A percentile compares a stretch with the other conserved stretches of the same genome.
phyloP scores from a whole-genome alignment of 768 basidiomycete genomes.

The Podaxis rugospora region DNA sequence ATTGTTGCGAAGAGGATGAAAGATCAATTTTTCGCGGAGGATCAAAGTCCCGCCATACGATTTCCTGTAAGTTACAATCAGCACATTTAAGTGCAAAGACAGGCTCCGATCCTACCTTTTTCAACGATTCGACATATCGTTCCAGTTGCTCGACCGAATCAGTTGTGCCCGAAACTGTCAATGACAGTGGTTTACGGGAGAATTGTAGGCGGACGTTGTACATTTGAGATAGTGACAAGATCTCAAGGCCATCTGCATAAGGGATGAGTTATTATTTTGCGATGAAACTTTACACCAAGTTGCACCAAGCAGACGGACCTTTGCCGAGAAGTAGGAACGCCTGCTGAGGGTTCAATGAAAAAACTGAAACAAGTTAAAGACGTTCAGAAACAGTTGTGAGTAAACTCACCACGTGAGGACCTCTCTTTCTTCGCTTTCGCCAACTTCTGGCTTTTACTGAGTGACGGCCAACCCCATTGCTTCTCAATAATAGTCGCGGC shows the following conservation, averaged over 20 bases:
- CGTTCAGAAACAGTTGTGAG: slow-evolving; percentile 5
- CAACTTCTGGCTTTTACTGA: slow-evolving; percentile 46
- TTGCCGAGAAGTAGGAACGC: slow-evolving; percentile 71
- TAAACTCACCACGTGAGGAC: slow-evolving; percentile 38
- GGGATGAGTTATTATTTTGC: slow-evolving; percentile 5
- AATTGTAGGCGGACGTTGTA: slow-evolving; percentile 64
- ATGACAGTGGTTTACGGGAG: slow-evolving; percentile 46
- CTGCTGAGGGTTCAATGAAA: slow-evolving; percentile 52
- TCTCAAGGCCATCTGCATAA: slow-evolving; percentile 55
- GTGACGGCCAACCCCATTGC: slow-evolving; percentile 66
- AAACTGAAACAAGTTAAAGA: slow-evolving; percentile 32
- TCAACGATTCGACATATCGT: slow-evolving; percentile 43
- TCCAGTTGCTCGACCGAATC: slow-evolving; percentile 44
- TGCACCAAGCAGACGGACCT: slow-evolving; percentile 35
- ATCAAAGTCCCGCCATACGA: slow-evolving; percentile 30
- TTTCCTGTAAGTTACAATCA: slow-evolving; percentile 28
- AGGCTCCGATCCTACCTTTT: slow-evolving; percentile 34
- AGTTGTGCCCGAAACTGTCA: slow-evolving; percentile 56
- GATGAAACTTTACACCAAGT: not conserved
- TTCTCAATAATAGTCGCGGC: slow-evolving; percentile 54
- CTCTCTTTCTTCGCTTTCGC: slow-evolving; percentile 47
- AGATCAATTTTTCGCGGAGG: slow-evolving; percentile 44
- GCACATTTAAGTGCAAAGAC: not conserved
- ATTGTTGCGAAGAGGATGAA: slow-evolving; percentile 44
- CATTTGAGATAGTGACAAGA: slow-evolving; percentile 52